phyloP scores from a whole-genome alignment of 176 grass and related monocot genomes.

The Carex parvula region DNA sequence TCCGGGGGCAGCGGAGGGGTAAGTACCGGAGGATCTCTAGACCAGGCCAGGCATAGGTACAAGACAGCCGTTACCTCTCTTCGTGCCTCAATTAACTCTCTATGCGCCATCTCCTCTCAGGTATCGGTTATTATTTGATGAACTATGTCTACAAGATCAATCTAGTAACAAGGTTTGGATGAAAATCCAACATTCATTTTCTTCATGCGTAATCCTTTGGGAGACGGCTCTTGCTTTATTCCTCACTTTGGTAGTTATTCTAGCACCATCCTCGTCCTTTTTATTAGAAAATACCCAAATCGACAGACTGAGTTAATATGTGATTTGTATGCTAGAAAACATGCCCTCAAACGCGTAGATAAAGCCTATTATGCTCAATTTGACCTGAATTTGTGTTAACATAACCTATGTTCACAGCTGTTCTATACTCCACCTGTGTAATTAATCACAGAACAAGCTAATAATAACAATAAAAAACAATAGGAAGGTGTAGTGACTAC shows the following conservation, averaged over 20 bases:
- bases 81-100: constrained; percentile 42
- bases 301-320: neutral
- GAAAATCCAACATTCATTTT: neutral
- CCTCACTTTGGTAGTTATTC: neutral
- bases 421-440: neutral
- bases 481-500: neutral
- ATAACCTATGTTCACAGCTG: neutral
- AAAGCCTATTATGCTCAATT: neutral
- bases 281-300: neutral
- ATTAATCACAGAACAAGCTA: neutral
- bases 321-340: neutral
- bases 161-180: neutral
- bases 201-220: neutral
- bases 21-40: constrained; percentile 71
- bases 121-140: constrained; percentile 36
- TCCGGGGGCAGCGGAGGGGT: constrained; percentile 27
- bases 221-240: neutral
- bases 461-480: neutral
- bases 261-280: neutral
- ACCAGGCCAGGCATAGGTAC: constrained; percentile 88
- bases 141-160: neutral
- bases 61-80: constrained; percentile 61
- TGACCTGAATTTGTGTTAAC: neutral
- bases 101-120: constrained; percentile 48
- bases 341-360: neutral